Conservation (phyloP, 129 eudicot species). For the Flaveria bidentis region DNA sequence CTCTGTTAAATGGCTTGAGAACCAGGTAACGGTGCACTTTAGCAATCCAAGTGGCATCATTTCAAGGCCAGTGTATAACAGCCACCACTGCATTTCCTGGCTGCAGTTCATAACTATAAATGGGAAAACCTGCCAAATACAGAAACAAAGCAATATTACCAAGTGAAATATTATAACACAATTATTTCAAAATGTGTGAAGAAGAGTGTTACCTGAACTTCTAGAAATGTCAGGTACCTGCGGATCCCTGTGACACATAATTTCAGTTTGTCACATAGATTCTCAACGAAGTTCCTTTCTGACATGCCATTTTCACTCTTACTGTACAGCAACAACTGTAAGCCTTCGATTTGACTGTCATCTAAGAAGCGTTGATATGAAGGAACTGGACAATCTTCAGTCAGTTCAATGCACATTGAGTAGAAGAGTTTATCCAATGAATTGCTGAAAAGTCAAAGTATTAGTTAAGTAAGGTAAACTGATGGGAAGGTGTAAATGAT, state of each 20-base stretch:
- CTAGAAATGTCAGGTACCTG: conserved; percentile 55
- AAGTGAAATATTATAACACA: neutral
- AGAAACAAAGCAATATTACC: conserved; percentile 17
- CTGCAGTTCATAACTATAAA: conserved; percentile 57
- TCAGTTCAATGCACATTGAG: conserved; percentile 52
- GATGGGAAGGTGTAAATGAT: neutral
- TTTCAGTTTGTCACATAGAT: conserved; percentile 53
- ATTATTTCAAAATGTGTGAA: neutral
- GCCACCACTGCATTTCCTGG: conserved; percentile 61
- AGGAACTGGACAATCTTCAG: conserved; percentile 40
- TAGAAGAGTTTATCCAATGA: conserved; percentile 62
- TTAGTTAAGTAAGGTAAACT: conserved; percentile 18
- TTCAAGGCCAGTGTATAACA: conserved; percentile 54
- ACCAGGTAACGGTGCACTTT: conserved; percentile 77
- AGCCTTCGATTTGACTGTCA: conserved; percentile 68
- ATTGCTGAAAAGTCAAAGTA: conserved; percentile 54
- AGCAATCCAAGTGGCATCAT: conserved; percentile 93
- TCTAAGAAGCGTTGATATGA: conserved; percentile 46
- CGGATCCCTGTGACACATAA: conserved; percentile 42
- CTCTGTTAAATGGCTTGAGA: conserved; percentile 71
- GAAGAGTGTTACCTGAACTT: conserved; percentile 61
- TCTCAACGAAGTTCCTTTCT: conserved; percentile 46
- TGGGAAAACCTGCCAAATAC: conserved; percentile 68
- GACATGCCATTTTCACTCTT: conserved; percentile 39
- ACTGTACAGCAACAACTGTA: conserved; percentile 51